These are phyloP conservation scores for Trichoderma endophyticum DNA, from an alignment of 2,329 filamentous ascomycete species.

Conservation along the genomic window DNA sequence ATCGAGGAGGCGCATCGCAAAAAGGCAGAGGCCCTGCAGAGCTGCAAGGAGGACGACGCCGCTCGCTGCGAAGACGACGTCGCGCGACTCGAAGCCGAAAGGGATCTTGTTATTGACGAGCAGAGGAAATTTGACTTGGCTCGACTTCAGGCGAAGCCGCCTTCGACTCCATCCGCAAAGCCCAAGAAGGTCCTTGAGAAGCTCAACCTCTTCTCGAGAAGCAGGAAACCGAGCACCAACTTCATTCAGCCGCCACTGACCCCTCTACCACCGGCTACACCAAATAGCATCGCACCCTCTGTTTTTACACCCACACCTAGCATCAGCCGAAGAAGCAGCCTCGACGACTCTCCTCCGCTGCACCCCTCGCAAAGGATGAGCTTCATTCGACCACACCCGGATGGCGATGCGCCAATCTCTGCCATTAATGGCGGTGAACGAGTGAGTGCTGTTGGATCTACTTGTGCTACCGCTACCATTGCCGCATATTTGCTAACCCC, in stretches of 20 bases:
- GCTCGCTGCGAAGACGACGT: constrained; percentile 38
- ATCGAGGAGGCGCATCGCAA: constrained; percentile 17
- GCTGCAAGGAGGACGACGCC: constrained; percentile 19
- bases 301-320: constrained; percentile 34
- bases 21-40: not conserved
- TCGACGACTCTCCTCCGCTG: constrained; percentile 32
- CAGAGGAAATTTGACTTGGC: constrained; percentile 49
- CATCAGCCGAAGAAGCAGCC: constrained; percentile 29
- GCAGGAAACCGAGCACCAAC: constrained; percentile 37
- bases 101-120: constrained; percentile 47
- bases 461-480: not conserved
- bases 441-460: constrained; percentile 44
- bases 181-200: constrained; percentile 44
- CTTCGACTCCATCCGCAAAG: constrained; percentile 34
- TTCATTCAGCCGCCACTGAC: constrained; percentile 11
- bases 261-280: constrained; percentile 32
- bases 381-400: constrained; percentile 45
- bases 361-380: constrained; percentile 31
- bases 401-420: constrained; percentile 72
- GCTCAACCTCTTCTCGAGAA: constrained; percentile 44
- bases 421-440: constrained; percentile 78
- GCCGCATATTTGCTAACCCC: constrained; percentile 4
- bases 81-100: constrained; percentile 46
- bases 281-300: constrained; percentile 33
- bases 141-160: constrained; percentile 44